Percentiles rank a stretch among this genome's conserved stretches.
These are phyloP conservation scores for Graphilbum ipis-grandicollis DNA, from an alignment of 2,329 filamentous ascomycete genomes.

Conservation along the genomic window DNA sequence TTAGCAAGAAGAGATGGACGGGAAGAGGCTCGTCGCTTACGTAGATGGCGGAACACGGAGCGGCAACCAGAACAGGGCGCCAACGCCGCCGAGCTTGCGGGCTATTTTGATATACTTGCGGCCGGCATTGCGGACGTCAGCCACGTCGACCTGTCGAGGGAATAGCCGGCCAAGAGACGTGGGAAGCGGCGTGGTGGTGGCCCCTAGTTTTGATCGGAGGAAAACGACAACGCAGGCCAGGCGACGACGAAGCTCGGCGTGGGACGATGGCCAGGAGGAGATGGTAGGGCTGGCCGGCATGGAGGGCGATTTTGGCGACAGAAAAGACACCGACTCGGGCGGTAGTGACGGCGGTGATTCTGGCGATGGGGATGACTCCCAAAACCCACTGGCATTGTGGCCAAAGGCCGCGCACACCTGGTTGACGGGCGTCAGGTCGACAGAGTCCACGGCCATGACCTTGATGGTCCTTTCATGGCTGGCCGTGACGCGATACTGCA, in stretches of 20 bases:
- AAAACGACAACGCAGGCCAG: slow-evolving; percentile 2
- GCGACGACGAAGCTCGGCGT: neutral
- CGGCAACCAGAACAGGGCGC: slow-evolving; percentile 2
- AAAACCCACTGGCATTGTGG: neutral
- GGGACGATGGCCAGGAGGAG: neutral
- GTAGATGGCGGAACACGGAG: slow-evolving; percentile 1
- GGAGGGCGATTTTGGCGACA: too few species aligned
- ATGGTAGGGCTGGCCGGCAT: too few species aligned
- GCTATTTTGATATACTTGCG: slow-evolving; percentile 1
- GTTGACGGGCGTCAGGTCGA: neutral
- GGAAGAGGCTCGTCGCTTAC: neutral
- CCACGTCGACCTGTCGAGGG: neutral
- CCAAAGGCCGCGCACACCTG: neutral
- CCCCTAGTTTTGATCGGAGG: neutral
- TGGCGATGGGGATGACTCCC: too few species aligned
- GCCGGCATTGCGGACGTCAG: slow-evolving; percentile 1
- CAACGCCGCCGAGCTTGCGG: slow-evolving; percentile 1
- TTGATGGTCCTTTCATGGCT: neutral
- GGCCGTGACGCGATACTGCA: neutral
- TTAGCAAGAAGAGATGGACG: neutral
- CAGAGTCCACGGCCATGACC: neutral
- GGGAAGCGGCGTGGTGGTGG: neutral
- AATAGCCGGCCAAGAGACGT: neutral
- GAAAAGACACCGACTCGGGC: too few species aligned
- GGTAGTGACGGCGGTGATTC: too few species aligned